Evolutionary conservation across 2,329 filamentous ascomycete species (phyloP).

Genomic region (Hortaea werneckii): DNA sequence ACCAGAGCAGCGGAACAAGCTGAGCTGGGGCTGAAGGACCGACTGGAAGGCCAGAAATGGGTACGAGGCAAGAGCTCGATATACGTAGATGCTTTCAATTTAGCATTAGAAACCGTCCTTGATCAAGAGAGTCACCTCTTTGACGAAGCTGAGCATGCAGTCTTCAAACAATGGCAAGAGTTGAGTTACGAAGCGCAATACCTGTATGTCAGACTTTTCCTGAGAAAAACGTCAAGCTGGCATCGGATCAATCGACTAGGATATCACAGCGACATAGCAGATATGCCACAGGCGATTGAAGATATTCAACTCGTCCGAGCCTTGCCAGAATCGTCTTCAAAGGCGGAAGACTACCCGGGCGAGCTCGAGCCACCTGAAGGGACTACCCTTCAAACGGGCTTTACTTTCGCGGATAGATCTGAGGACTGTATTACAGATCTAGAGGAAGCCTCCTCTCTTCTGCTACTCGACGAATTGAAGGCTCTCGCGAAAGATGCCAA

Average conservation of each 20-base stretch:
- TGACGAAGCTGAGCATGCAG: conserved; percentile 60
- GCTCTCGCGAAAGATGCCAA: conserved; percentile 74
- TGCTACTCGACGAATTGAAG: conserved; percentile 85
- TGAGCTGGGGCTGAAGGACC: conserved; percentile 33
- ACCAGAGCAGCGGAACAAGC: conserved; percentile 48
- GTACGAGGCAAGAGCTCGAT: conserved; percentile 72
- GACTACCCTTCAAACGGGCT: conserved; percentile 44
- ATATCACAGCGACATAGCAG: conserved; percentile 73
- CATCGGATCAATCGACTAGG: conserved; percentile 68
- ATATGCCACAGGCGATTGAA: conserved; percentile 56
- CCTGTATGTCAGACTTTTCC: conserved; percentile 85
- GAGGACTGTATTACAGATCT: conserved; percentile 63
- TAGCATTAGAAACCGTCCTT: conserved; percentile 80
- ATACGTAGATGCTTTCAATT: conserved; percentile 94
- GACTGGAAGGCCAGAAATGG: conserved; percentile 54
- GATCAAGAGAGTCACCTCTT: conserved; percentile 85
- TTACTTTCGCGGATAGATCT: conserved; percentile 73
- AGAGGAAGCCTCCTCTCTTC: conserved; percentile 70
- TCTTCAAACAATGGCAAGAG: conserved; percentile 67
- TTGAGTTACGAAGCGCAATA: conserved; percentile 83
- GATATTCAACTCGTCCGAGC: conserved; percentile 49
- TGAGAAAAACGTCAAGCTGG: conserved; percentile 87
- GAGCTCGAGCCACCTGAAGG: conserved; percentile 40
- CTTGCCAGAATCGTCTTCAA: conserved; percentile 41
- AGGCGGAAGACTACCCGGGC: conserved; percentile 33